Evolutionary conservation across 1,284 basidiomycete genomes (phyloP).

Genomic region (Trichosporon sp.): DNA sequence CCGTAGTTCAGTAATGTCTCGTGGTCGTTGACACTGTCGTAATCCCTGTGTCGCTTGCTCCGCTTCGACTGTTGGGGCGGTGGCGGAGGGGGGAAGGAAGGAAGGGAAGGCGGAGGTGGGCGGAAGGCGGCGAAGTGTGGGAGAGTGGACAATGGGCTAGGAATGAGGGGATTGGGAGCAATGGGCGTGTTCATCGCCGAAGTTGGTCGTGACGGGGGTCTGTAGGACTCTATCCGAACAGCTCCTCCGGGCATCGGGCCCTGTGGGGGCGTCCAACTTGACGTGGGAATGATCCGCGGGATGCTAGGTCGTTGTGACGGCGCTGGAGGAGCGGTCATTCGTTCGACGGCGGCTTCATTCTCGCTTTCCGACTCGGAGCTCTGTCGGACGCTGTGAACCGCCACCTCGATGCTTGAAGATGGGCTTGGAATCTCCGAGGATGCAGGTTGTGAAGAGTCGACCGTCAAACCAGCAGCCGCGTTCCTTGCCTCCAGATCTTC

Average conservation of each 20-base stretch:
- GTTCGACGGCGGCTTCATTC: slow-evolving; percentile 34
- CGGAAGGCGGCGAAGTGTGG: background rate
- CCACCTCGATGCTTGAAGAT: slow-evolving; percentile 31
- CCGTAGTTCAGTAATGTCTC: slow-evolving; percentile 34
- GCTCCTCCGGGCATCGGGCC: background rate
- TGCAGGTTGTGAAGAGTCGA: background rate
- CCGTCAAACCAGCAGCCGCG: background rate
- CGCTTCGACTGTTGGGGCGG: background rate
- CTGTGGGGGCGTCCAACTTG: slow-evolving; percentile 23
- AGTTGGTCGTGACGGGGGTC: background rate
- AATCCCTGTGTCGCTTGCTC: slow-evolving; percentile 26
- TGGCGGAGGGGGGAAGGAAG: background rate
- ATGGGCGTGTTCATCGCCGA: background rate
- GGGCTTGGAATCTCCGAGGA: slow-evolving; percentile 4
- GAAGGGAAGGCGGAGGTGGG: background rate
- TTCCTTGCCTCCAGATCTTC: background rate
- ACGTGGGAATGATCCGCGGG: slow-evolving; percentile 21
- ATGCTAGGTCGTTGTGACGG: slow-evolving; percentile 16
- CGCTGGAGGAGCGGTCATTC: slow-evolving; percentile 28
- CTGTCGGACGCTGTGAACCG: slow-evolving; percentile 26
- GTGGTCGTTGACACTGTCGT: background rate
- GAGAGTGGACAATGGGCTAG: background rate
- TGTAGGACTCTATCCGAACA: slow-evolving; percentile 16
- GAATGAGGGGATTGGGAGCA: background rate
- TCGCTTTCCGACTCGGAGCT: slow-evolving; percentile 35